Evolutionary conservation across 768 basidiomycete species (phyloP), one percentile per base, ranked within the genome.

Genomic region (Hygrophorus russula): DNA sequence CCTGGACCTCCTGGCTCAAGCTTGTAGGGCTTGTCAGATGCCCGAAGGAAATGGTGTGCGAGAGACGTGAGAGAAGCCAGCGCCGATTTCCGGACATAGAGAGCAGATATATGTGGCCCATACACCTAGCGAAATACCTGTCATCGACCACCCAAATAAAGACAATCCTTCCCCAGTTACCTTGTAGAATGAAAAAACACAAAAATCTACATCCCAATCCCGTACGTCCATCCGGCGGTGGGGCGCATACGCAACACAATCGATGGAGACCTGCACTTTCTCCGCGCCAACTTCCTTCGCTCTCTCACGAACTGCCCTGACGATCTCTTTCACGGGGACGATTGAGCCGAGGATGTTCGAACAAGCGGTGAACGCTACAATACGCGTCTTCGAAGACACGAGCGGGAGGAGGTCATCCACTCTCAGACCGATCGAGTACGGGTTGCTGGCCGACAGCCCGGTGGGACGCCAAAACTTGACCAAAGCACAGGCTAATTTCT

Each of bases 191-290:
- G 82, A 76, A 56, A 85, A 78, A 40, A 76, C 74, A 38, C 70
- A 73, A 53, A 76, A 86, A 49, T 90, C 82, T 29, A 85, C 67
- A 42, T 85, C 83, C 86, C 84, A 88, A 38, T 70, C 76, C 46
- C 68, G 72, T 12, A 85, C 84, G 50, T 88, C 78, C 24, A 88
- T 75, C 44, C 63, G 59, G 11, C 82, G 66, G 53, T 88, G 83
- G 0, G 84, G 83, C 3, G 82, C 81, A 50, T 81, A 86, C 2
- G 83, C 83, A 2, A 88, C 86, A 48, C 83, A 85, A 52, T 88
- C 86, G 2, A 87, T 68, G 0, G 70, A 73, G 11, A 86, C 65
- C 57, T 88, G 78, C 20, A 85, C 61, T 55, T 82, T 79, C 45
- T 56, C 56, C 9, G 71, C 68, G 18, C 82, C 79, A 41, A 70